Percentiles rank a stretch among this genome's conserved stretches.
These are phyloP conservation scores for Colletotrichum euphorbiae DNA, from an alignment of 2,329 filamentous ascomycete species.

Conservation along the genomic window DNA sequence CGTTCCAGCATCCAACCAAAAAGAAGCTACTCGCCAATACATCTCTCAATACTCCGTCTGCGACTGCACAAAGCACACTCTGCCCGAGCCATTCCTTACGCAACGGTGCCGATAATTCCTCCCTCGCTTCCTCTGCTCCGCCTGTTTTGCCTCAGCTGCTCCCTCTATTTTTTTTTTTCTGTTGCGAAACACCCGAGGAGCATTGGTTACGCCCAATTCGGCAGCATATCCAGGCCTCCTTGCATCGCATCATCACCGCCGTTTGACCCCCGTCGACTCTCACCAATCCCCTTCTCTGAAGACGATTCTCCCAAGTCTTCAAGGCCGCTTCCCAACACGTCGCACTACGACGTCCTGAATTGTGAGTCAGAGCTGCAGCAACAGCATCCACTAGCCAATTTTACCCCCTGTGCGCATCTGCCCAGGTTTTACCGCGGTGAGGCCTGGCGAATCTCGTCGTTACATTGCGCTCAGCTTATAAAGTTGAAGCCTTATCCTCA, in stretches of 20 bases:
- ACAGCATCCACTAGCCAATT: slow-evolving; percentile 37
- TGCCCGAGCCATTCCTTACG: slow-evolving; percentile 35
- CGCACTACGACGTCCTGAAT: slow-evolving; percentile 37
- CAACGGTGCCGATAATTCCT: slow-evolving; percentile 44
- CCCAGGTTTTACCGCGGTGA: slow-evolving; percentile 6
- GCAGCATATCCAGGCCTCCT: slow-evolving; percentile 44
- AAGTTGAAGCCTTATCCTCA: slow-evolving; percentile 39
- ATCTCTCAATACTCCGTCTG: slow-evolving; percentile 20
- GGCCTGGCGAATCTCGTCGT: slow-evolving; percentile 23
- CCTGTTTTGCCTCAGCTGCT: slow-evolving; percentile 43
- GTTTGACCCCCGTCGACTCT: slow-evolving; percentile 39
- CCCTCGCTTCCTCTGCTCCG: slow-evolving; percentile 42
- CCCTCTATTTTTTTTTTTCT: slow-evolving; percentile 30
- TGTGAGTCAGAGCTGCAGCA: slow-evolving; percentile 42
- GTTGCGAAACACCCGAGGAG: slow-evolving; percentile 48
- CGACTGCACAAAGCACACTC: slow-evolving; percentile 25
- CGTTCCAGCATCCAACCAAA: slow-evolving; percentile 24
- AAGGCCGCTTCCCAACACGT: slow-evolving; percentile 35
- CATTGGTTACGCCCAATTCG: slow-evolving; percentile 52
- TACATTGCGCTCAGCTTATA: slow-evolving; percentile 46
- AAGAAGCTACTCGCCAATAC: neutral
- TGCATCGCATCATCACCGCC: slow-evolving; percentile 43
- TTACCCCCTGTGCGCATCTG: slow-evolving; percentile 24
- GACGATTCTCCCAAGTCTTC: slow-evolving; percentile 29
- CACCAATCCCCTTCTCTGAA: slow-evolving; percentile 36